Conservation (phyloP, 352 stramenopile species). For the Peronospora farinosa region DNA sequence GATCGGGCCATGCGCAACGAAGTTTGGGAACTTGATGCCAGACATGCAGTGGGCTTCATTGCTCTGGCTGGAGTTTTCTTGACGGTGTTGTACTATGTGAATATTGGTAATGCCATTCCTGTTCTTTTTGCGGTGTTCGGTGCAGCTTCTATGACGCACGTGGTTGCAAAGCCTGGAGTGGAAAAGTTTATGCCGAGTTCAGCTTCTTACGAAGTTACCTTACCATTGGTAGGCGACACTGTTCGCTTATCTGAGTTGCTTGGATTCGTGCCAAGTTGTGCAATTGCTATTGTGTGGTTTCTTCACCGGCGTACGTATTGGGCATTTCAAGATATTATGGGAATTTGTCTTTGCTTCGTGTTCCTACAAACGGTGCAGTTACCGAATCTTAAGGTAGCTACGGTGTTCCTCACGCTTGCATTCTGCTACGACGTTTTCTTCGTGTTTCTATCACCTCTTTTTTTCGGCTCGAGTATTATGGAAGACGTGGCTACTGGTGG, state of each 20-base stretch:
- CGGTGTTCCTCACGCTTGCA: slow-evolving; percentile 83
- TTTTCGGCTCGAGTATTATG: slow-evolving; percentile 90
- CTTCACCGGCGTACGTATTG: slow-evolving; percentile 61
- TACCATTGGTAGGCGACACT: slow-evolving; percentile 37
- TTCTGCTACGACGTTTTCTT: slow-evolving; percentile 97
- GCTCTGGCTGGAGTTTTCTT: slow-evolving; percentile 49
- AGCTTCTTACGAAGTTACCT: slow-evolving; percentile 28
- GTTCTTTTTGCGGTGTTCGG: slow-evolving; percentile 65
- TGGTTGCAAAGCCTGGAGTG: slow-evolving; percentile 42
- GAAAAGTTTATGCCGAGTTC: slow-evolving; percentile 32
- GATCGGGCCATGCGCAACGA: slow-evolving; percentile 19
- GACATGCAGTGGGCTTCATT: slow-evolving; percentile 63
- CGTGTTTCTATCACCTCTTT: slow-evolving; percentile 89
- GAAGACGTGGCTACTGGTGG: slow-evolving; percentile 90
- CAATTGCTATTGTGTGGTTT: slow-evolving; percentile 55
- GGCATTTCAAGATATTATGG: slow-evolving; percentile 89
- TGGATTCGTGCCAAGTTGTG: slow-evolving; percentile 30
- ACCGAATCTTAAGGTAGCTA: slow-evolving; percentile 87
- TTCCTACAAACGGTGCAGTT: slow-evolving; percentile 89
- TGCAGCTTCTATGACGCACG: slow-evolving; percentile 41
- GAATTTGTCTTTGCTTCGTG: slow-evolving; percentile 88
- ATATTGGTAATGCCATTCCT: slow-evolving; percentile 47
- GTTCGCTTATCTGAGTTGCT: slow-evolving; percentile 47
- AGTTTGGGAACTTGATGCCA: slow-evolving; percentile 57
- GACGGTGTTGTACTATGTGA: slow-evolving; percentile 68